Conservation (phyloP, 139 green algal species). For the Micractinium conductrix region DNA sequence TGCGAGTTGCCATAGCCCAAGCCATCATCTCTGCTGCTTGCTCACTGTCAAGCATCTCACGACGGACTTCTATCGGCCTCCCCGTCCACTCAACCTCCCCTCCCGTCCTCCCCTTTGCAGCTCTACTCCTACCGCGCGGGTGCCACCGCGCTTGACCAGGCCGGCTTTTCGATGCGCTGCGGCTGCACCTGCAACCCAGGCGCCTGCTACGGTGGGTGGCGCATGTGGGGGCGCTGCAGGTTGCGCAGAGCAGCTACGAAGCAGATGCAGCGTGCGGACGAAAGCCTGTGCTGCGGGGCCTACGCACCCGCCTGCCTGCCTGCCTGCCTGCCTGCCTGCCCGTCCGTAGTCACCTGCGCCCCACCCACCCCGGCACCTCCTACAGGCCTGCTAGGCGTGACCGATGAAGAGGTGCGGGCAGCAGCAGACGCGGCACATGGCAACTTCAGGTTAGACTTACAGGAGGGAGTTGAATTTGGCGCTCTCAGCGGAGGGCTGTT, state of each 20-base stretch:
- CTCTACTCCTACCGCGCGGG: constrained; percentile 69
- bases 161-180: constrained; percentile 76
- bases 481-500: too few relatives aligned
- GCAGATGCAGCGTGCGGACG: too few relatives aligned
- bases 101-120: constrained; percentile 3
- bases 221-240: background rate
- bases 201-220: constrained; percentile 30
- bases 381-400: constrained; percentile 26
- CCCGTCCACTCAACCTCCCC: background rate
- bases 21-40: too few relatives aligned
- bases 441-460: constrained; percentile 9
- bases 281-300: too few relatives aligned
- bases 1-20: too few relatives aligned
- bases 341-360: too few relatives aligned
- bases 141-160: constrained; percentile 55
- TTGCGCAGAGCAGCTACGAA: too few relatives aligned
- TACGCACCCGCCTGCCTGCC: too few relatives aligned
- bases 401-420: constrained; percentile 55
- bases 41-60: too few relatives aligned
- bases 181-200: constrained; percentile 64
- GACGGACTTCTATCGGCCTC: background rate
- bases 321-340: too few relatives aligned
- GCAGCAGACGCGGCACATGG: constrained; percentile 37
- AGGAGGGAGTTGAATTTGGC: too few relatives aligned
- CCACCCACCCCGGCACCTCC: too few relatives aligned